These are phyloP conservation scores for Mariannaea sp. DNA, from an alignment of 2,329 filamentous ascomycete species.

Conservation along the genomic window DNA sequence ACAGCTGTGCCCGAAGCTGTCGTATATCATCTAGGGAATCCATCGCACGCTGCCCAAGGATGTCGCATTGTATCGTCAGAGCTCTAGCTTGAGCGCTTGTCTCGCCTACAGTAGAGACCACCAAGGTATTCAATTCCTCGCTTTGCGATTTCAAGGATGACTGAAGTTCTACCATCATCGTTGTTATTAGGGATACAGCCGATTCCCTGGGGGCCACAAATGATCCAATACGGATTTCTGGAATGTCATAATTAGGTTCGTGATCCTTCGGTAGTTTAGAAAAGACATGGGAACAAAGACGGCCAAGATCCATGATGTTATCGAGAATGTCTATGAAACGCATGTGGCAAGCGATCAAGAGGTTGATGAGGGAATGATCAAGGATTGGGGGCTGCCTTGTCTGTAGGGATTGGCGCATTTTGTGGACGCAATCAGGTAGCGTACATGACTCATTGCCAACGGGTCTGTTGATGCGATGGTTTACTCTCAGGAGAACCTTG, in stretches of 20 bases:
- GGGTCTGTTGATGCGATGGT: background rate
- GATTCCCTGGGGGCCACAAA: constrained; percentile 42
- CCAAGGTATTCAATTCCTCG: constrained; percentile 18
- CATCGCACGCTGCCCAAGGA: constrained; percentile 29
- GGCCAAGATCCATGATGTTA: constrained; percentile 38
- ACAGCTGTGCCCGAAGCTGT: constrained; percentile 5
- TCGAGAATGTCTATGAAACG: constrained; percentile 46
- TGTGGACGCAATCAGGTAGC: constrained; percentile 44
- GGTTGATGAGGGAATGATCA: constrained; percentile 44
- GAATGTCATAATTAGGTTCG: constrained; percentile 44
- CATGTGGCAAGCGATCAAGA: constrained; percentile 46
- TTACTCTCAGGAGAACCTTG: constrained; percentile 27
- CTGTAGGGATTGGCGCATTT: constrained; percentile 21
- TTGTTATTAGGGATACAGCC: constrained; percentile 42
- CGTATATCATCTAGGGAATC: constrained; percentile 27
- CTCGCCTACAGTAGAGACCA: constrained; percentile 12
- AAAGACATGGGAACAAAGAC: constrained; percentile 41
- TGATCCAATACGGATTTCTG: constrained; percentile 48
- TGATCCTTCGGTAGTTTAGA: constrained; percentile 33
- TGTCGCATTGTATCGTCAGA: constrained; percentile 37
- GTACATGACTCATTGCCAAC: constrained; percentile 32
- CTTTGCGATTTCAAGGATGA: constrained; percentile 27
- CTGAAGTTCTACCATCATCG: constrained; percentile 42
- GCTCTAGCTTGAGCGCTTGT: constrained; percentile 29
- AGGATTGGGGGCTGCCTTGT: constrained; percentile 21